Evolutionary conservation across 805 yeast genomes (phyloP), one percentile per base, ranked within the genome.

Genomic region (Debaryomyces hansenii): DNA sequence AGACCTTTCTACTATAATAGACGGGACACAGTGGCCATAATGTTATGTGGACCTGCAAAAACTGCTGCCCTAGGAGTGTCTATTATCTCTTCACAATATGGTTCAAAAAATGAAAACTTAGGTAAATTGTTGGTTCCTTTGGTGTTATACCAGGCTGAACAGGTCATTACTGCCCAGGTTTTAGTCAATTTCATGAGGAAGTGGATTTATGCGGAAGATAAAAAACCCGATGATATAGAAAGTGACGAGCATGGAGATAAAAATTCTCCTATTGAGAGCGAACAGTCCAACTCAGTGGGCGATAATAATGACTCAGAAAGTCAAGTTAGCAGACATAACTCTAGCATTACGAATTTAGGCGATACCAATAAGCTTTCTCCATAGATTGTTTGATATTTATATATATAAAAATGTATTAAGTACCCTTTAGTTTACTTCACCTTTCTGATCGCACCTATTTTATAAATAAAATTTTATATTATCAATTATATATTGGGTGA

Each of bases 51-150:
- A 9, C 92, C 96, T 4, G 96, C 97, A 2, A 90, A 90, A 64
- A 90, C 96, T 0, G 96, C 96, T 0, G 96, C 96, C 0, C 71
- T 90, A 42, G 97, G 96, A 32, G 96, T 90, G 4, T 86, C 96
- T 1, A 71, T 90, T 42, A 75, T 86, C n/a, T 75, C 90, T 1
- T 80, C 92, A 0, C 92, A 87, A 62, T 90, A 88, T 61, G 95
- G 95, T 12, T 65, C 79, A 4, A 58, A 75, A 38, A 80, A 78
- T 55, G 71, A 76, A 8, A 72, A 81, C 53, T 67, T 89, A 51
- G 96, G 96, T 14, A 78, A 79, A 43, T 66, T 90, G 35, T 69
- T 90, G 36, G 90, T 88, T 14, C 92, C 96, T 0, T 73, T 90
- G 58, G 96, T 90, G 6, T 70, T 90, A 45, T 90, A 87, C 63